Base-by-base conservation (phyloP, 2,329 filamentous ascomycete genomes). In the Talaromyces verruculosus region DNA sequence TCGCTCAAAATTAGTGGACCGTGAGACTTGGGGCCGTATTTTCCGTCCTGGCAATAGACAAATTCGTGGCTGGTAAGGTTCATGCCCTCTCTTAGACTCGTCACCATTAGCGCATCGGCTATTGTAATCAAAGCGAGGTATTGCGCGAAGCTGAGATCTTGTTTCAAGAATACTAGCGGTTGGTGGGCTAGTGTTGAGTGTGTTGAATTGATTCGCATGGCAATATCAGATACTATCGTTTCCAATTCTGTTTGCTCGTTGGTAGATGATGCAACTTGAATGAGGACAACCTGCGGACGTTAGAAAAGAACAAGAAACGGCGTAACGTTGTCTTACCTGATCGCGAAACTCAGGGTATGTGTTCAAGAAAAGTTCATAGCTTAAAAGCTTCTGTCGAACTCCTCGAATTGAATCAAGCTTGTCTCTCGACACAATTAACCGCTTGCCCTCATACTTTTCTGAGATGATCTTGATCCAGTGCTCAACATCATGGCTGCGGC, bases 41-140 rank as follows among this genome's bases (percentile, higher is more conserved):
- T 87, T 47, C 93, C 93, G 73, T 98, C 94, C 75, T 98, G 94
- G 74, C 93, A 97, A 70, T 92, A 91, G 39, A 97, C 86, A 74
- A 93, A 98, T 76, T 98, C 94, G 75, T 98, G 95, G 5, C 91
- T 93, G 0, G 94, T 97, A 65, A 98, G 80, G 75, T 97, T 98
- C 95, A 98, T 98, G 68, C 94, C 94, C 77, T 98, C 94, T 62
- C 95, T 92, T 72, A 98, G 88, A 75, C 92, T 96, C 1, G 94
- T 96, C 73, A 98, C 95, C 87, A 97, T 95, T 60, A 98, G 83
- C 2, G 90, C 91, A 79, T 98, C 93, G 1, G 94, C 95, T 62
- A 96, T 89, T 2, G 92, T 92, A 57, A 97, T 84, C 7, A 98
- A 83, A 1, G 93, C 94, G n/a, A 98, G 85, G 73, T 97, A 98